These are phyloP conservation scores for Apiospora kogelbergensis DNA, from an alignment of 2,329 filamentous ascomycete species.

Conservation along the genomic window DNA sequence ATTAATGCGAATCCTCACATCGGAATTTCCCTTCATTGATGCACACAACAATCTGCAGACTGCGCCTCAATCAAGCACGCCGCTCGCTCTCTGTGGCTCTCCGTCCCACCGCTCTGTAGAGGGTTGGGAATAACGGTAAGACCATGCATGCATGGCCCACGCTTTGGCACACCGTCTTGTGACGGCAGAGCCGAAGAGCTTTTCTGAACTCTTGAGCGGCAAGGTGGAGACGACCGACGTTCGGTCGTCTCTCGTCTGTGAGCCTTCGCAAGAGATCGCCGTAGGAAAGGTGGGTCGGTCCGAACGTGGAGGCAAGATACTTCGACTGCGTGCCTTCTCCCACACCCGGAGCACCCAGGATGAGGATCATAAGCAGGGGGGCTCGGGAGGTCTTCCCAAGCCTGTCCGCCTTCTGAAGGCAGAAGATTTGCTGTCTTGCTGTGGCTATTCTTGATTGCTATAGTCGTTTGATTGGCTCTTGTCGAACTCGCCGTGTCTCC, in stretches of 20 bases:
- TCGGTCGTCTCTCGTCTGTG: not conserved
- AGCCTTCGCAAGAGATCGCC: slow-evolving; percentile 20
- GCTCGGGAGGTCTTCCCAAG: not conserved
- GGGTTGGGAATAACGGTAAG: too few species aligned
- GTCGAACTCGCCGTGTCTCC: not conserved
- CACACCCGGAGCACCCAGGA: slow-evolving; percentile 23
- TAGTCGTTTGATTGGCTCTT: not conserved
- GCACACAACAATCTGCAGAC: not conserved
- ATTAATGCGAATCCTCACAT: not conserved
- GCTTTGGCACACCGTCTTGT: too few species aligned
- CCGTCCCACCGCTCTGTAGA: too few species aligned
- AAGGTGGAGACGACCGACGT: not conserved
- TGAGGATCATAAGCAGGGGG: slow-evolving; percentile 18
- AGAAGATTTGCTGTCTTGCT: not conserved
- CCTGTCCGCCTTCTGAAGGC: not conserved
- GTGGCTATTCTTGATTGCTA: too few species aligned
- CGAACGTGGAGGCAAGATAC: slow-evolving; percentile 14
- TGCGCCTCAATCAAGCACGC: too few species aligned
- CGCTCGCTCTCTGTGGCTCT: too few species aligned
- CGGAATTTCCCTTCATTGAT: not conserved
- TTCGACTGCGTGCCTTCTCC: slow-evolving; percentile 24
- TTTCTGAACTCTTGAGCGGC: not conserved
- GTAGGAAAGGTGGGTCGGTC: slow-evolving; percentile 24
- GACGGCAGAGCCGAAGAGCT: too few species aligned
- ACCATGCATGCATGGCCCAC: too few species aligned